phyloP scores from a whole-genome alignment of 495 filamentous ascomycete genomes.

The Penicillium malachiteum region DNA sequence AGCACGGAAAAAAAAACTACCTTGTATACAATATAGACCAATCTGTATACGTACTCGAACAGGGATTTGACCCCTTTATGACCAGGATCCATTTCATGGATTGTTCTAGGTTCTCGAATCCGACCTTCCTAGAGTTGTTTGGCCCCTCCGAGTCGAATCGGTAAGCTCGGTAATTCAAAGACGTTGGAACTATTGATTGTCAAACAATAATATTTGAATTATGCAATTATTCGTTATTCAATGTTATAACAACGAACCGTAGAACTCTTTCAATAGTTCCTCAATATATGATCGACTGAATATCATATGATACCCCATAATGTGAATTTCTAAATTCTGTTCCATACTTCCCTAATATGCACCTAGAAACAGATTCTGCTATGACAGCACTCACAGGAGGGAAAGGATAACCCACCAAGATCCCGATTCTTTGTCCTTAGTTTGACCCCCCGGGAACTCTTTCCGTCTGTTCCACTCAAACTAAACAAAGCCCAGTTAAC shows the following conservation, averaged over 20 bases:
- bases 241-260: not conserved
- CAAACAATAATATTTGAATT: not conserved
- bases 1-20: not conserved
- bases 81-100: not conserved
- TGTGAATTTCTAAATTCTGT: not conserved
- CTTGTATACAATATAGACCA: not conserved
- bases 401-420: slow-evolving; percentile 6
- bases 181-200: slow-evolving; percentile 10
- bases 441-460: not conserved
- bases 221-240: not conserved
- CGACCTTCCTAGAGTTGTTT: too few relatives aligned
- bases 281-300: not conserved
- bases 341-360: not conserved
- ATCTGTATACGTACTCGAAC: not conserved
- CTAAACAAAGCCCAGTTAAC: not conserved
- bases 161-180: slow-evolving; percentile 1
- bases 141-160: not conserved
- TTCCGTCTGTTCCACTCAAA: slow-evolving; percentile 7
- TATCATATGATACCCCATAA: too few relatives aligned
- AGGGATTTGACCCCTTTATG: not conserved
- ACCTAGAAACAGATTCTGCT: not conserved
- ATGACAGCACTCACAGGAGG: too few relatives aligned
- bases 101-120: slow-evolving; percentile 1
- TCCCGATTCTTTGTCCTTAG: slow-evolving; percentile 12
- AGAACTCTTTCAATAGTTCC: not conserved